A percentile compares a stretch with the other conserved stretches of the same genome.
These are phyloP conservation scores for Byssochlamys sp. DNA, from an alignment of 2,329 filamentous ascomycete genomes.

Conservation along the genomic window DNA sequence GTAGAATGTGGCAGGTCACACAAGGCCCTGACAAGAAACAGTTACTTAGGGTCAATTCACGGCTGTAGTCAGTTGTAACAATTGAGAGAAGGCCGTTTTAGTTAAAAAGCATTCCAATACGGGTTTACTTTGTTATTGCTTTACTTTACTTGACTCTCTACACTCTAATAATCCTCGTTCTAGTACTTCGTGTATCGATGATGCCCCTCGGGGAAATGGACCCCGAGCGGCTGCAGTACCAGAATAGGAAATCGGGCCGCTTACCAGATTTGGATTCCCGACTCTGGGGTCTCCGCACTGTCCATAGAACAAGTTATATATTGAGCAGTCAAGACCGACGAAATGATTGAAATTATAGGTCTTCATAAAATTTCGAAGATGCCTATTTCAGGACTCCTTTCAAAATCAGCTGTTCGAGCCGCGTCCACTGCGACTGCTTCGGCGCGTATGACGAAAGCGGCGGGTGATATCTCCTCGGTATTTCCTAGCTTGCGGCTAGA, in stretches of 20 bases:
- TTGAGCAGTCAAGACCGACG: neutral
- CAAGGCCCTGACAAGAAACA: slow-evolving; percentile 27
- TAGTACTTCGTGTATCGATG: neutral
- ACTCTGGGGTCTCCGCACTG: neutral
- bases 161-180: no score
- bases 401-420: slow-evolving; percentile 18
- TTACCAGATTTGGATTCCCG: slow-evolving; percentile 6
- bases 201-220: neutral
- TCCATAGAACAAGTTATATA: neutral
- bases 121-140: no score
- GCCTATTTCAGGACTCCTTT: slow-evolving; percentile 21
- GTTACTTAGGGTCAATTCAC: no score
- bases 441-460: slow-evolving; percentile 32
- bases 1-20: slow-evolving; percentile 32
- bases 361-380: slow-evolving; percentile 7
- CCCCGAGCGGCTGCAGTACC: slow-evolving; percentile 5
- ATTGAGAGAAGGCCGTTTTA: no score
- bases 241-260: slow-evolving; percentile 7
- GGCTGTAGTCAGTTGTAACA: no score
- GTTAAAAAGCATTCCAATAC: no score
- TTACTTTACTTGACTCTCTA: no score
- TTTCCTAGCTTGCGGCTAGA: slow-evolving; percentile 38
- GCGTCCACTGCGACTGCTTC: slow-evolving; percentile 21
- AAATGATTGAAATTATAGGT: neutral
- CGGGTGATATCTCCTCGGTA: slow-evolving; percentile 40